Percentiles rank a stretch among this genome's conserved stretches.
phyloP scores from a whole-genome alignment of 2,329 filamentous ascomycete species.

The Aspergillus ibericus region DNA sequence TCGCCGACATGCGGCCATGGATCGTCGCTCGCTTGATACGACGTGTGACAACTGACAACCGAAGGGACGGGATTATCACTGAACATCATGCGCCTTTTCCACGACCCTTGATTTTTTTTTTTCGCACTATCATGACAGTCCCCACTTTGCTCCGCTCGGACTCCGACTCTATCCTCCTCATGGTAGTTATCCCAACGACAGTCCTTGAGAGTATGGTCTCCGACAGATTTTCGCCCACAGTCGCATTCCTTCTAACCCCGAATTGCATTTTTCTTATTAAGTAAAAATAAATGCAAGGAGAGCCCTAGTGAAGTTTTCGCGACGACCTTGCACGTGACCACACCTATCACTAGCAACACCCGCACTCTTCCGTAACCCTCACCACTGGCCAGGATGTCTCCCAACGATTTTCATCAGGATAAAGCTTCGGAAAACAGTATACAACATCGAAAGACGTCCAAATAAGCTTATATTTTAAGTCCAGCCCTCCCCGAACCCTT shows the following conservation, averaged over 20 bases:
- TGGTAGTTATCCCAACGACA: background rate
- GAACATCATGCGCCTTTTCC: slow-evolving; percentile 1
- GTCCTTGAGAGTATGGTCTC: background rate
- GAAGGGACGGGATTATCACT: background rate
- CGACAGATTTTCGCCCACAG: background rate
- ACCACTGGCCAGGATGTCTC: background rate
- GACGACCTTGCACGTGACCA: background rate
- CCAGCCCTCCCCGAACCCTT: background rate
- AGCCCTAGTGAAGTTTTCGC: background rate
- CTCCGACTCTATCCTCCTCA: background rate
- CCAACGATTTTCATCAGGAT: background rate
- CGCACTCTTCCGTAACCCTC: background rate
- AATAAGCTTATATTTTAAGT: slow-evolving; percentile 23
- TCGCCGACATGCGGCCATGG: background rate
- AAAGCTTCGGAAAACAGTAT: background rate
- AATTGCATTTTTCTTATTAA: background rate
- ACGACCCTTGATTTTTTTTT: background rate
- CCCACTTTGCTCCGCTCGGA: background rate
- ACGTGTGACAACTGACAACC: background rate
- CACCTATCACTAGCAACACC: background rate
- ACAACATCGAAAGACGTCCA: slow-evolving; percentile 4
- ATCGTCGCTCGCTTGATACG: background rate
- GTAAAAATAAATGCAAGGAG: background rate
- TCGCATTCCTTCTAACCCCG: background rate
- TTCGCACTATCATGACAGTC: background rate